Percentiles rank a stretch among this genome's conserved stretches.
These are phyloP conservation scores for Myxozyma neotropica DNA, from an alignment of 805 yeast genomes.

Conservation along the genomic window DNA sequence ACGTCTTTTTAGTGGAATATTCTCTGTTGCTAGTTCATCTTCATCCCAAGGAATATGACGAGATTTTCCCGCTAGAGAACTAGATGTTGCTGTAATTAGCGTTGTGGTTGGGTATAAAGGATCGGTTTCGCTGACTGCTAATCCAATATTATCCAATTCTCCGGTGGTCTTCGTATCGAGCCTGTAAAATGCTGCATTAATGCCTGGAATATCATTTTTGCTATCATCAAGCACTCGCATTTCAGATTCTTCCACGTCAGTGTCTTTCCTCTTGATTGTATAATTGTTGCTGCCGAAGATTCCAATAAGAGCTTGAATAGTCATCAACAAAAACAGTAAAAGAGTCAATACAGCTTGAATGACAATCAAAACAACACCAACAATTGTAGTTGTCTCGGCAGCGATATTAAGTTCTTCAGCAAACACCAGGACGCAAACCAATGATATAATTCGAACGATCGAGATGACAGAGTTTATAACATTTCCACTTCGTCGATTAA, in stretches of 20 bases:
- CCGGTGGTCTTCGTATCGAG: neutral
- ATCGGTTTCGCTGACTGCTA: constrained; percentile 24
- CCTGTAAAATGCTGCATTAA: neutral
- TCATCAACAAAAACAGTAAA: constrained; percentile 37
- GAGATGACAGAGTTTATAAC: constrained; percentile 40
- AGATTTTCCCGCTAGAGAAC: neutral
- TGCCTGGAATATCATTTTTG: neutral
- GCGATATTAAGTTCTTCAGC: constrained; percentile 39
- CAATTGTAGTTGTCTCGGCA: constrained; percentile 38
- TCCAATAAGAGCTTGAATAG: constrained; percentile 26
- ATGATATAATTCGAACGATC: constrained; percentile 38
- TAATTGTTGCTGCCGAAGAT: constrained; percentile 6
- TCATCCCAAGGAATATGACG: constrained; percentile 21
- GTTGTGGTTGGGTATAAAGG: constrained; percentile 2
- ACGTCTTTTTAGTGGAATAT: constrained; percentile 6
- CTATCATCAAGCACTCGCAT: constrained; percentile 16
- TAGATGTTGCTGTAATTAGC: neutral
- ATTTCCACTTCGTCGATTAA: constrained; percentile 41
- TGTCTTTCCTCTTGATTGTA: neutral
- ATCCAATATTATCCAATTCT: constrained; percentile 9
- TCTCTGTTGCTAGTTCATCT: neutral
- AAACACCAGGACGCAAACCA: constrained; percentile 39
- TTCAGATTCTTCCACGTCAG: constrained; percentile 10
- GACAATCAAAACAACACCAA: constrained; percentile 41
- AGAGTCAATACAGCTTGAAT: constrained; percentile 40